These are phyloP conservation scores for Ophiostoma australiae DNA, from an alignment of 2,329 filamentous ascomycete genomes.

Conservation along the genomic window DNA sequence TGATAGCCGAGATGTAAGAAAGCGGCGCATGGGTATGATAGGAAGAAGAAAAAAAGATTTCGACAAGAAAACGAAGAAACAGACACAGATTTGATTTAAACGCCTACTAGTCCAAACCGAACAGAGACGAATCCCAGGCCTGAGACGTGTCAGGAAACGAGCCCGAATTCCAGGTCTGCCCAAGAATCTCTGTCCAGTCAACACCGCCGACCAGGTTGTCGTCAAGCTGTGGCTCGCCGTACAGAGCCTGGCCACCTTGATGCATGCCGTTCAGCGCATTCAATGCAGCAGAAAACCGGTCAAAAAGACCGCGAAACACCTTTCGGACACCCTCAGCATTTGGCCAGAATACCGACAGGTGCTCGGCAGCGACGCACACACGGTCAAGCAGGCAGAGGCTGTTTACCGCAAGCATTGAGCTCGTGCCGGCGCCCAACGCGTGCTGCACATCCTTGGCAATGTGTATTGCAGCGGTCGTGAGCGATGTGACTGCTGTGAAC, in stretches of 20 bases:
- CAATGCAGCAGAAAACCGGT: slow-evolving; percentile 15
- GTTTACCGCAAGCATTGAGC: slow-evolving; percentile 19
- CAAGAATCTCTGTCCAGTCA: slow-evolving; percentile 23
- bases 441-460: slow-evolving; percentile 22
- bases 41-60: not conserved
- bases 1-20: not conserved
- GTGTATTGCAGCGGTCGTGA: slow-evolving; percentile 22
- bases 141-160: slow-evolving; percentile 12
- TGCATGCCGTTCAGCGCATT: slow-evolving; percentile 4
- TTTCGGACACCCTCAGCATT: slow-evolving; percentile 23
- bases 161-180: slow-evolving; percentile 16
- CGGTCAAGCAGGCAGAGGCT: slow-evolving; percentile 20
- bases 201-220: slow-evolving; percentile 15
- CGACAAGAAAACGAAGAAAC: not conserved
- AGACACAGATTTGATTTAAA: not conserved
- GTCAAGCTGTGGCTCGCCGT: not conserved
- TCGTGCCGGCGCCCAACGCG: not conserved
- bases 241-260: not conserved
- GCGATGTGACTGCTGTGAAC: slow-evolving; percentile 18
- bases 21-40: not conserved
- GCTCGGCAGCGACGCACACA: slow-evolving; percentile 14
- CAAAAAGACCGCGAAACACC: slow-evolving; percentile 22
- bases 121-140: slow-evolving; percentile 17
- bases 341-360: slow-evolving; percentile 23
- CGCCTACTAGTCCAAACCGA: slow-evolving; percentile 14